Evolutionary conservation across 441 rosid species (phyloP), one percentile per base, ranked within the genome.

Genomic region (Corymbia calophylla): DNA sequence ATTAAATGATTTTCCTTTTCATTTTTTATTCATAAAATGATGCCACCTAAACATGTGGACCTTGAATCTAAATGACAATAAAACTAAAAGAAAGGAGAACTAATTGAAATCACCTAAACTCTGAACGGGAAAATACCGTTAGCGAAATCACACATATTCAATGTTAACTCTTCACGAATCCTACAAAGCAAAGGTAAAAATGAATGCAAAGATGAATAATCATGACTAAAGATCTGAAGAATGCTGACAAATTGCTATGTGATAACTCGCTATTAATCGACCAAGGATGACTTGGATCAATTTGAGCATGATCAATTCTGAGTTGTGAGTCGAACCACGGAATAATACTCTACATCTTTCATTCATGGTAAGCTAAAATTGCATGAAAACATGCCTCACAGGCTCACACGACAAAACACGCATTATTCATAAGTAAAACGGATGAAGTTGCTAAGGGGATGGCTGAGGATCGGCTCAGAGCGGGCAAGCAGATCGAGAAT

Each of bases 201-300:
- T 25, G 21, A 35, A 35, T 73, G 82, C 48, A 35, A 35, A 19
- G 0, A 10, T 7, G 39, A 3, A 70, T 70, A 35, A 70, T 66
- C 48, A 35, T 2, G 1, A 35, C 29, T 35, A 19, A 35, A 73
- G 49, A 39, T 49, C 29, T 70, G 14, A 73, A 21, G 49, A 35
- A 73, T 73, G 82, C 16, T 7, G 7, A 70, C 25, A 73, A 73
- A 19, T 39, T 39, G 44, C 44, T 39, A 39, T 39, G 21, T 73
- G 82, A 19, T 35, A 73, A 73, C 15, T 35, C 8, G 2, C 23
- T 12, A 35, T 4, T 7, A 9, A 73, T 35, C 3, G 5, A 73
- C 11, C 1, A 3, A 1, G 49, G 29, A 1, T 2, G 9, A 35
- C 16, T 35, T 1, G 1, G 3, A 73, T 35, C 29, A 3, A 35